Percentiles rank a stretch among this genome's conserved stretches.
Evolutionary conservation across 345 rosid genomes (phyloP).

Genomic region (Eucalyptus shirleyi): DNA sequence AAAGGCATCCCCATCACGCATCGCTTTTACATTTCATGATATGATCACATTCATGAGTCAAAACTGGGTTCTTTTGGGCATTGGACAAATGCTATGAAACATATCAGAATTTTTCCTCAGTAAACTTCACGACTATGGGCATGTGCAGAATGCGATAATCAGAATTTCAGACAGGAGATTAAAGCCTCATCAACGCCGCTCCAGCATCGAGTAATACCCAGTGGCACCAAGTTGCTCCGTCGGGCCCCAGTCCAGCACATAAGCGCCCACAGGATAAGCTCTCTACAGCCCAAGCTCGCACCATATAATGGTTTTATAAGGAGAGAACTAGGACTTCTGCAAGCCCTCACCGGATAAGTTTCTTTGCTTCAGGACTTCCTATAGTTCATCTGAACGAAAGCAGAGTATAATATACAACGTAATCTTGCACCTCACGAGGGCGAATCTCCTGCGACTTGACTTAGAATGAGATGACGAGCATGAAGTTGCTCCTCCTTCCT

Average conservation of each 20-base stretch:
- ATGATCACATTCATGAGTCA: not conserved
- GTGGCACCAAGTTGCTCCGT: not conserved
- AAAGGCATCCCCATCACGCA: not conserved
- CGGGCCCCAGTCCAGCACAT: not conserved
- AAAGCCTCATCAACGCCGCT: not conserved
- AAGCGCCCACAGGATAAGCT: too few relatives aligned
- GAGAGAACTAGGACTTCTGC: not conserved
- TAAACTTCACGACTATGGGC: not conserved
- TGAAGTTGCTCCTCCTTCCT: not conserved
- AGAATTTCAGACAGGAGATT: not conserved
- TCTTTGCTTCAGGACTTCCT: not conserved
- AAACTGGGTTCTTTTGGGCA: not conserved
- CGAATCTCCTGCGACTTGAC: not conserved
- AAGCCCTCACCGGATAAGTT: not conserved
- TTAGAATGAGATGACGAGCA: not conserved
- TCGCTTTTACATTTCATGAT: not conserved
- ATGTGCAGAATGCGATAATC: not conserved
- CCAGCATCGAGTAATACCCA: not conserved
- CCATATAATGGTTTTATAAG: not conserved
- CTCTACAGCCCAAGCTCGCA: not conserved
- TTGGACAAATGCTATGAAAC: not conserved
- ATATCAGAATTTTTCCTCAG: not conserved
- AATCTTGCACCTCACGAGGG: not conserved
- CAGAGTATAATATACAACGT: not conserved
- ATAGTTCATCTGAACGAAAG: not conserved